Conservation (phyloP, 2,329 filamentous ascomycete genomes). For the Fusarium vanettenii region DNA sequence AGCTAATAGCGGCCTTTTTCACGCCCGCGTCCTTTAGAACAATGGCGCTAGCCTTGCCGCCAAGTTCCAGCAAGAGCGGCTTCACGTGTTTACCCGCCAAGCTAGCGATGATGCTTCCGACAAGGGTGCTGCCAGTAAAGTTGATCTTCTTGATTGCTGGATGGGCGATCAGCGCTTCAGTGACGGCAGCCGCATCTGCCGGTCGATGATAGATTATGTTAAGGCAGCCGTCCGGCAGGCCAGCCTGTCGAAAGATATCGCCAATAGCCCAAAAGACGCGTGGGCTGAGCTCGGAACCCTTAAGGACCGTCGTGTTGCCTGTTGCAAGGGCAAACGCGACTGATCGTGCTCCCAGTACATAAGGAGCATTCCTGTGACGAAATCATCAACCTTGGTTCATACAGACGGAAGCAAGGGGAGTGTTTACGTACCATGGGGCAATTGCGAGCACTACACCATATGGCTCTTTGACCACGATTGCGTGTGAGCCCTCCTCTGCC, state of each 20-base stretch:
- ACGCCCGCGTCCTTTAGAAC: slow-evolving; percentile 83
- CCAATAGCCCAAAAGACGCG: slow-evolving; percentile 71
- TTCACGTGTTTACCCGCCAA: slow-evolving; percentile 79
- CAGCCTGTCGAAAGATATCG: slow-evolving; percentile 74
- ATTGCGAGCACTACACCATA: slow-evolving; percentile 83
- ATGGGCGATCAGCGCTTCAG: slow-evolving; percentile 73
- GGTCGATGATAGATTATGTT: slow-evolving; percentile 76
- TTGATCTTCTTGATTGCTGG: slow-evolving; percentile 79
- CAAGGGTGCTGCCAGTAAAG: slow-evolving; percentile 81
- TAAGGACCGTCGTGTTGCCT: slow-evolving; percentile 79
- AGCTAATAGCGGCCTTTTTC: slow-evolving; percentile 72
- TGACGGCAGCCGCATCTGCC: slow-evolving; percentile 73
- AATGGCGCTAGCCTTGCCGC: slow-evolving; percentile 82
- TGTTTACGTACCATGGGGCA: slow-evolving; percentile 74
- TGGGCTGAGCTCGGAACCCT: slow-evolving; percentile 75
- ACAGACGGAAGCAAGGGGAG: background rate
- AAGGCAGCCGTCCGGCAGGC: slow-evolving; percentile 78
- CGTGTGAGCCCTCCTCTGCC: slow-evolving; percentile 50
- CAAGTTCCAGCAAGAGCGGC: slow-evolving; percentile 81
- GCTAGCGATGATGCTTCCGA: slow-evolving; percentile 77
- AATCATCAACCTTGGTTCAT: background rate
- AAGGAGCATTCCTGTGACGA: background rate
- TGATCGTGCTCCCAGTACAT: background rate
- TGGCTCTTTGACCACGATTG: slow-evolving; percentile 61
- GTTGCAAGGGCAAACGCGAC: background rate